Percentiles rank a stretch among this genome's conserved stretches.
Conservation (phyloP, 2,329 filamentous ascomycete species). For the Metarhizium album region DNA sequence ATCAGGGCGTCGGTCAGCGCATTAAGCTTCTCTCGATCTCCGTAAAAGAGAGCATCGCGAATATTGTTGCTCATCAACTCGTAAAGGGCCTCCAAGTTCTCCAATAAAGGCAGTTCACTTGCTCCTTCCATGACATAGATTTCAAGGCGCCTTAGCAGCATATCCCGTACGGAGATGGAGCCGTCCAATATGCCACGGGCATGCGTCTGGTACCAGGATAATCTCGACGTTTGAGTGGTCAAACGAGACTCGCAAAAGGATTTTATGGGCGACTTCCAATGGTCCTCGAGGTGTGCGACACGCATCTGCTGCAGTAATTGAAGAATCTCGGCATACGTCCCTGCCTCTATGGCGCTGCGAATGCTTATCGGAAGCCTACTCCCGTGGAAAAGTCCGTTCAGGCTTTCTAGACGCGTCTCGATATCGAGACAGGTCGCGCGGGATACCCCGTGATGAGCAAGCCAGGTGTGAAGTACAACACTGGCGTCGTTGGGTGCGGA, state of each 20-base stretch:
- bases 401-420: slow-evolving; percentile 17
- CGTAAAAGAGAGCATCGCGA: slow-evolving; percentile 18
- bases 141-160: not conserved
- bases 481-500: slow-evolving; percentile 19
- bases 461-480: slow-evolving; percentile 25
- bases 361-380: slow-evolving; percentile 16
- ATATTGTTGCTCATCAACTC: slow-evolving; percentile 16
- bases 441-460: slow-evolving; percentile 24
- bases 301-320: slow-evolving; percentile 21
- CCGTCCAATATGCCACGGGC: not conserved
- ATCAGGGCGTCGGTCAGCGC: slow-evolving; percentile 26
- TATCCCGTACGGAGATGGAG: not conserved
- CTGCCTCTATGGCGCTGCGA: slow-evolving; percentile 14
- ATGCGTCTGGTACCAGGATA: not conserved
- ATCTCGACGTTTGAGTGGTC: not conserved
- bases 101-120: not conserved
- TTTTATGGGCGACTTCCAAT: slow-evolving; percentile 16
- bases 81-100: slow-evolving; percentile 15
- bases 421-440: slow-evolving; percentile 22
- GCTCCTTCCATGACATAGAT: not conserved
- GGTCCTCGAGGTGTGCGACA: slow-evolving; percentile 13
- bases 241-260: not conserved
- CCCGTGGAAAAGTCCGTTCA: not conserved
- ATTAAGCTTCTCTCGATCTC: slow-evolving; percentile 22
- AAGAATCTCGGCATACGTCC: slow-evolving; percentile 20